Base-by-base conservation (phyloP, 1,284 basidiomycete species). In the Sanguinoderma infundibulare region DNA sequence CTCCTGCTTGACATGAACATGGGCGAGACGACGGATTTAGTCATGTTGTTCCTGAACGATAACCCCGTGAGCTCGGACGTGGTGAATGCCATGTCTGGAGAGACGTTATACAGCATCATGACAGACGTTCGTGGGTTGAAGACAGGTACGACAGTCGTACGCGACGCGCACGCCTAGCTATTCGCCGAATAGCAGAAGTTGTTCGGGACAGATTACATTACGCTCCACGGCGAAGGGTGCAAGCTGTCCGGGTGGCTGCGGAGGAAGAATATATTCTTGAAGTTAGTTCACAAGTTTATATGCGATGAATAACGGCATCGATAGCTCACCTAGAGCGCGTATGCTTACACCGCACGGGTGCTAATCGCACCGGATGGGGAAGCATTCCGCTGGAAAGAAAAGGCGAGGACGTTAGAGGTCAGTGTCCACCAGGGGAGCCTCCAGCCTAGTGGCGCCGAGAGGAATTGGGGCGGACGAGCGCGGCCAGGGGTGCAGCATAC, bases 181-280 rank as follows among this genome's bases (percentile, higher is more conserved):
- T 24, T 59, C 42, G 61, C 53, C 12, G 12, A 39, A 1, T 55
- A 53, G 36, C 36, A 36, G 26, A 36, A 17, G 8, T 47, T 22
- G 5, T 53, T 28, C 34, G 26, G 46, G n/a, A 46, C 38, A 15
- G 54, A 55, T 40, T 26, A 40, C 28, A 14, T 55, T 24, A 35
- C 50, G 17, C 24, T 52, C n/a, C 42, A 34, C 12, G 57, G 50
- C 3, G 35, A 47, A 50, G 47, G n/a, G 30, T 40, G 26, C 36
- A n/a, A 32, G 30, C 24, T 53, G 10, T 59, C 61, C 3, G 53
- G 55, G 7, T 62, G 61, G 57, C 53, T 62, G 7, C 35, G 22
- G 22, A 52, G 24, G 28, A 42, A 47, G 22, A 47, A 47, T 15
- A 47, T 30, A 30, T 30, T 47, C 5, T 47, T 26, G 26, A 47